Base-by-base conservation (phyloP, 1,284 basidiomycete species). In the Malassezia japonica region DNA sequence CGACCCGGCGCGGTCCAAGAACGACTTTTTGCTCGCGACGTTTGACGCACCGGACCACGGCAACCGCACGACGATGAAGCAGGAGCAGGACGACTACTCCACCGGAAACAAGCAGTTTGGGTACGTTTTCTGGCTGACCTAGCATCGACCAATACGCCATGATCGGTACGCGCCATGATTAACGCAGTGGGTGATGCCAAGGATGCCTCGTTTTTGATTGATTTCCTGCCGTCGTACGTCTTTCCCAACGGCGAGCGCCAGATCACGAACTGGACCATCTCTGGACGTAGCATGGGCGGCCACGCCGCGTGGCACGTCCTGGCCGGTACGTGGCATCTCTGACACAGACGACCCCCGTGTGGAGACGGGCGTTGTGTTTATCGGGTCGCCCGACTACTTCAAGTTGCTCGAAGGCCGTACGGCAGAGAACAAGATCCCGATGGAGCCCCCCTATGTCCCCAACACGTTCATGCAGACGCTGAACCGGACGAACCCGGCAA, bases 141-240 rank as follows among this genome's bases (percentile, higher is more conserved):
- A 27, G 33, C 57, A 56, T 65, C 29, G 74, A 75, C 41, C 65
- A 75, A 42, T 64, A 72, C 45, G 62, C 68, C 1, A 74, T 74
- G 29, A 62, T 61, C 6, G 87, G 87, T 4, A 84, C 20, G 43
- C 31, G 2, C n/a, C 7, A 1, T 18, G 10, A 15, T 25, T 29
- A 15, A 28, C 27, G 3, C 40, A 42, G 63, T 62, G 2, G 87
- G 87, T 3, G 84, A 84, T 0, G 81, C 82, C 3, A 76, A 79
- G 37, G 89, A 92, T 65, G 79, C 87, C 8, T 83, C 83, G 0
- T 83, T 84, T 73, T 70, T 92, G 50, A 83, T 90, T 56, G 85
- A 89, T 67, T 84, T 86, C 64, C 76, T 92, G 3, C 80, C 83
- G 0, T 69, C 82, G 1, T 85, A 83, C 70, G 73, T 92, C 20